Evolutionary conservation across 2,329 filamentous ascomycete species (phyloP).

Genomic region (Coniochaeta pulveracea): DNA sequence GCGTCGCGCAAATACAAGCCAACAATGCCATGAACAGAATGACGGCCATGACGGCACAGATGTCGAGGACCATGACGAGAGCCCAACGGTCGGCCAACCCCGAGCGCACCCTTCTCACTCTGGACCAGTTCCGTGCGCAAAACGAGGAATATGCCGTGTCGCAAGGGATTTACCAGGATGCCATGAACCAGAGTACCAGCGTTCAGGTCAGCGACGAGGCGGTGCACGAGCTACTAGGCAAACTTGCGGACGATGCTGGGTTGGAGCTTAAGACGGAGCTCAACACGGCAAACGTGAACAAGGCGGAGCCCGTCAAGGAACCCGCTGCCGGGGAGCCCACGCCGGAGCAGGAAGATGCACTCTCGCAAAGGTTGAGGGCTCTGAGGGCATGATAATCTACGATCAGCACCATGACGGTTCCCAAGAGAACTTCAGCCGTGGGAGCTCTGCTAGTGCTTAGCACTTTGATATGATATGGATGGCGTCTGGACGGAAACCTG

Average conservation of each 20-base stretch:
- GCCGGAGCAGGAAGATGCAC: constrained; percentile 67
- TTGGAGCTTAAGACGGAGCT: constrained; percentile 73
- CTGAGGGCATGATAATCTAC: constrained; percentile 34
- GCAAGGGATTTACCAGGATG: constrained; percentile 74
- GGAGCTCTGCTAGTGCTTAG: too few relatives aligned
- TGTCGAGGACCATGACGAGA: constrained; percentile 44
- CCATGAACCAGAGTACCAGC: constrained; percentile 67
- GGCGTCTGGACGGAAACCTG: too few relatives aligned
- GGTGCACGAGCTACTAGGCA: constrained; percentile 73
- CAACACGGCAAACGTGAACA: constrained; percentile 40
- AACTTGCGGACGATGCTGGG: constrained; percentile 80
- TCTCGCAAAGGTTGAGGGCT: constrained; percentile 49
- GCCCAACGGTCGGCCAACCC: constrained; percentile 49
- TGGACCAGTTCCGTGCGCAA: constrained; percentile 50
- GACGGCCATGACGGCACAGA: constrained; percentile 52
- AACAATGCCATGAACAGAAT: constrained; percentile 56
- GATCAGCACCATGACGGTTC: too few relatives aligned
- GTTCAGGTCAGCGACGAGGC: constrained; percentile 68
- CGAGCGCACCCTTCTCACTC: constrained; percentile 47
- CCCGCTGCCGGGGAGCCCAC: constrained; percentile 53
- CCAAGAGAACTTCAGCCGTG: too few relatives aligned
- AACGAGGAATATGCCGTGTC: constrained; percentile 54
- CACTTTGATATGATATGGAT: too few relatives aligned
- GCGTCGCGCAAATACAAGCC: constrained; percentile 49
- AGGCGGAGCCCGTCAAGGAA: constrained; percentile 41